phyloP scores from a whole-genome alignment of 2,329 filamentous ascomycete species.

The Gaeumannomyces tritici region DNA sequence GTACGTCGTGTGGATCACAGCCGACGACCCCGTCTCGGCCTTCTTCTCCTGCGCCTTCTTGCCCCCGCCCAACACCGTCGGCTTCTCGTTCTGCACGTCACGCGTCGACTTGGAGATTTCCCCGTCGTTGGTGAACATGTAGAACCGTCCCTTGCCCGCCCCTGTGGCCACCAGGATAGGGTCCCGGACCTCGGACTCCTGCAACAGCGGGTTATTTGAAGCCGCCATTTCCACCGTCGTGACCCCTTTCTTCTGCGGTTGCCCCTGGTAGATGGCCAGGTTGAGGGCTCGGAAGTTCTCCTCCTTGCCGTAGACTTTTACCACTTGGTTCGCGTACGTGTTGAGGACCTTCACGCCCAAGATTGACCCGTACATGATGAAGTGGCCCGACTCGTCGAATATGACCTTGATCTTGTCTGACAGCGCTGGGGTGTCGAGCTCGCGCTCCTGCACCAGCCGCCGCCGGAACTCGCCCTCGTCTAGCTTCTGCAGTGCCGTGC shows the following conservation, averaged over 20 bases:
- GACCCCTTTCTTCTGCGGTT: conserved; percentile 86
- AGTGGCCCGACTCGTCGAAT: conserved; percentile 94
- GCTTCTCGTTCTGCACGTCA: conserved; percentile 93
- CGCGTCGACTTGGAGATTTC: conserved; percentile 74
- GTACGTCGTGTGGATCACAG: conserved; percentile 82
- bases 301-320: conserved; percentile 83
- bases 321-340: conserved; percentile 84
- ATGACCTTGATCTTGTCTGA: conserved; percentile 72
- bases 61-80: conserved; percentile 50
- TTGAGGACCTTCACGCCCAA: conserved; percentile 92
- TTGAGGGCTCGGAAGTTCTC: conserved; percentile 80
- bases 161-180: conserved; percentile 81
- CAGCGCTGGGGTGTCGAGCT: conserved; percentile 63
- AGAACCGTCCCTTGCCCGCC: conserved; percentile 83
- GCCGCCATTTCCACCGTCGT: conserved; percentile 97
- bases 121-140: conserved; percentile 92
- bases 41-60: conserved; percentile 52
- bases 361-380: conserved; percentile 89
- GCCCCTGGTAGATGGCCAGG: conserved; percentile 84
- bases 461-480: conserved; percentile 90
- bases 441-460: conserved; percentile 74
- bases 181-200: conserved; percentile 84
- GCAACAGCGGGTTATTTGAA: conserved; percentile 82
- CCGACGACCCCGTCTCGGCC: conserved; percentile 65
- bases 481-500: conserved; percentile 68